Conservation (phyloP, 768 basidiomycete genomes). For the Termitomyces sp. region DNA sequence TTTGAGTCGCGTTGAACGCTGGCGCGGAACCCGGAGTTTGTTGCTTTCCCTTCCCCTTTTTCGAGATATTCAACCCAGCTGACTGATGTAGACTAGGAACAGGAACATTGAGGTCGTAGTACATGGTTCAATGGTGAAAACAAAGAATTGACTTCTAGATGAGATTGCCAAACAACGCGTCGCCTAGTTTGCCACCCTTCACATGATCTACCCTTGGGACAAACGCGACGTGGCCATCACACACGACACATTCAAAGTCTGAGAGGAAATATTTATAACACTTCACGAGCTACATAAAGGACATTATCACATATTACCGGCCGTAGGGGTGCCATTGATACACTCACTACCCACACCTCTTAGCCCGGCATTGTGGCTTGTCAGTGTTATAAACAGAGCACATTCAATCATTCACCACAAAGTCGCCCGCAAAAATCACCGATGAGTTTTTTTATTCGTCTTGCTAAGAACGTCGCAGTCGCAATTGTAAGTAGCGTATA, state of each 20-base stretch:
- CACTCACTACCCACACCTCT: no score
- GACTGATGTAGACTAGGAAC: constrained; percentile 27
- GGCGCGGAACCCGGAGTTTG: constrained; percentile 8
- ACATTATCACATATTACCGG: no score
- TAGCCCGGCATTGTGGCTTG: no score
- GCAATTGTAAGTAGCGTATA: neutral
- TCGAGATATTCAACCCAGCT: constrained; percentile 29
- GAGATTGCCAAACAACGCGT: constrained; percentile 10
- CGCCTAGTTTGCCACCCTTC: neutral
- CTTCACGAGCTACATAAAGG: no score
- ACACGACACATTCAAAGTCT: no score
- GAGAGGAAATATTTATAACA: no score
- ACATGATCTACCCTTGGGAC: no score
- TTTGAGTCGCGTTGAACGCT: constrained; percentile 49
- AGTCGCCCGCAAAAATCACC: no score
- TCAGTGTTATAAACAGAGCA: no score
- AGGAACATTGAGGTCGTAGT: constrained; percentile 64
- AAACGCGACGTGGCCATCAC: no score
- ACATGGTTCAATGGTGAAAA: constrained; percentile 27
- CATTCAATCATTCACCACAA: no score
- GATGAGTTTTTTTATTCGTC: neutral
- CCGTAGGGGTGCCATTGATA: no score
- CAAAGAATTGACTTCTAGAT: neutral
- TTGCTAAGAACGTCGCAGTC: neutral
- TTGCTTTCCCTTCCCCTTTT: constrained; percentile 54